Conservation (phyloP, 2,329 filamentous ascomycete genomes). For the Phialophora tarda region DNA sequence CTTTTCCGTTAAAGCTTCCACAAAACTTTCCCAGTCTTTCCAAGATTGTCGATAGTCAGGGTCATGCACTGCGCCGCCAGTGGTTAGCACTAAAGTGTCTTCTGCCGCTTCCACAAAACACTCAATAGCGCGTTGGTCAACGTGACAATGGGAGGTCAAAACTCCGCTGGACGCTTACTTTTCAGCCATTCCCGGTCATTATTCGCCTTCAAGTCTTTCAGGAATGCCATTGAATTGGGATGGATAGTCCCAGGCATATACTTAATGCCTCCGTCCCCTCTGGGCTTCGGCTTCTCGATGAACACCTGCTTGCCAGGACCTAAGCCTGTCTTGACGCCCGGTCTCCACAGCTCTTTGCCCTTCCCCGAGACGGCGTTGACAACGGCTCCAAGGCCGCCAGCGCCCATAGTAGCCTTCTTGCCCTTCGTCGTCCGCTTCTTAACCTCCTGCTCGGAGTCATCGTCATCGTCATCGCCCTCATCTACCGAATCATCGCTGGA, state of each 20-base stretch:
- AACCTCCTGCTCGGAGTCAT: constrained; percentile 43
- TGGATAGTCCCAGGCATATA: constrained; percentile 65
- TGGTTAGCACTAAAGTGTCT: neutral
- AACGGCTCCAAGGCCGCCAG: constrained; percentile 38
- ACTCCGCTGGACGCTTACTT: constrained; percentile 36
- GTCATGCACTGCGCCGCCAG: constrained; percentile 68
- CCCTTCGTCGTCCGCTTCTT: constrained; percentile 28
- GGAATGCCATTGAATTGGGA: constrained; percentile 67
- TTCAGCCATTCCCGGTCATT: constrained; percentile 70
- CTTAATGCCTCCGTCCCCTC: constrained; percentile 62
- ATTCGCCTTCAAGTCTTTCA: constrained; percentile 63
- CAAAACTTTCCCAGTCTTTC: constrained; percentile 80
- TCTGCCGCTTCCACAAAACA: neutral
- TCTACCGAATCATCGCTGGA: constrained; percentile 30
- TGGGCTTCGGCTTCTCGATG: constrained; percentile 68
- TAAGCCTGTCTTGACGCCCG: constrained; percentile 60
- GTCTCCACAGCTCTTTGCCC: constrained; percentile 61
- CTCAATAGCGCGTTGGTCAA: neutral
- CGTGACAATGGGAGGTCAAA: constrained; percentile 40
- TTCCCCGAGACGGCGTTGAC: constrained; percentile 41
- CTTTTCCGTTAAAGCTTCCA: constrained; percentile 72
- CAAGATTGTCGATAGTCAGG: constrained; percentile 77
- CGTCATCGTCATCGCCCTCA: constrained; percentile 36
- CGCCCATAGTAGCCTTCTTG: constrained; percentile 31
- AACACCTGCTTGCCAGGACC: constrained; percentile 66